Conservation (phyloP, 306 rosid species). For the Trichosanthes cucumerina region DNA sequence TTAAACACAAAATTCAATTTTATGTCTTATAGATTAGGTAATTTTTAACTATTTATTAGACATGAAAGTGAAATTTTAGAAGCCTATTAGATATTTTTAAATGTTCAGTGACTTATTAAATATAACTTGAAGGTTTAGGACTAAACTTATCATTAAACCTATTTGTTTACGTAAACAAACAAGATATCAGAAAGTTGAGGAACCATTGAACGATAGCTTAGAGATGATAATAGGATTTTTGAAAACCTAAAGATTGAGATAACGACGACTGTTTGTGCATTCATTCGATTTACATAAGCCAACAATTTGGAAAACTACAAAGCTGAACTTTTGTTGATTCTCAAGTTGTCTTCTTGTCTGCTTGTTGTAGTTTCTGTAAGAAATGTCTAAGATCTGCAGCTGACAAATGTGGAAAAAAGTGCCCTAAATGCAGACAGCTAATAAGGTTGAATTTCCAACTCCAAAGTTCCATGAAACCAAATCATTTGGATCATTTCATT, state of each 20-base stretch:
- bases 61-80: not conserved
- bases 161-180: too few species aligned
- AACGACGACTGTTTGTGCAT: too few species aligned
- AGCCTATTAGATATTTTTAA: not conserved
- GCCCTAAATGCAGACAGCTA: conserved; percentile 90
- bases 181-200: too few species aligned
- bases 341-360: not conserved
- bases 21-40: too few species aligned
- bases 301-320: too few species aligned
- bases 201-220: too few species aligned
- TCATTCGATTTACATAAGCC: too few species aligned
- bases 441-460: conserved; percentile 40
- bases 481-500: not conserved
- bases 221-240: too few species aligned
- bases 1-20: too few species aligned
- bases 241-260: too few species aligned
- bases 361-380: conserved; percentile 60
- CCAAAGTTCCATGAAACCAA: not conserved
- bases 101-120: not conserved
- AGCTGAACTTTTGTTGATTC: not conserved
- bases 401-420: conserved; percentile 82
- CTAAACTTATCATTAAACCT: not conserved
- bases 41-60: too few species aligned
- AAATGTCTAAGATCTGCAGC: conserved; percentile 81
- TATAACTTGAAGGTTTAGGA: not conserved